Evolutionary conservation across 305 asterid species (phyloP), one percentile per base, ranked within the genome.

Genomic region (Solanum hybrid): DNA sequence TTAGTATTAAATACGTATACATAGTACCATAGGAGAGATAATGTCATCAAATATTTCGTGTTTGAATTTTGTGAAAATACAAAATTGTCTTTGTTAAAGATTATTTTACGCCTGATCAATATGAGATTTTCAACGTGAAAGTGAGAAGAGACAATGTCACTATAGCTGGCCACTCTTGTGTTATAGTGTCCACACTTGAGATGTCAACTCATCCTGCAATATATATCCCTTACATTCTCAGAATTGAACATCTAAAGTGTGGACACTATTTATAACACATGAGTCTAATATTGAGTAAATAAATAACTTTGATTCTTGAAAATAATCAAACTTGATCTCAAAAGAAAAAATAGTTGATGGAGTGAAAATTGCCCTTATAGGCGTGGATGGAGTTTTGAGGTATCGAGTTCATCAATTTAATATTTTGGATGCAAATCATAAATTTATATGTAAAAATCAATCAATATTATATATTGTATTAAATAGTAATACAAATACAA

Each of bases 21-120:
- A 29, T 73, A 29, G 6, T 73, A 29, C 32, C 10, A 38, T n/a
- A 24, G 7, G 22, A 38, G 13, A 80, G 24, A 80, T 7, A 80
- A 80, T 80, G 14, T 14, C 34, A 79, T 32, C 1, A 76, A 0
- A 32, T 9, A 0, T 76, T 10, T 32, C 4, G 1, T 4, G 7
- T 31, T 76, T 0, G 2, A 76, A 8, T 75, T 76, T 4, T 76
- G 2, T 72, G 0, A 3, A 37, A 2, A 31, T 75, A 75, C 1
- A 8, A 31, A 75, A 75, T 75, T 0, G 1, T 26, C 4, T 29
- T 13, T 73, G 0, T 14, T 73, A 29, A 1, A 0, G 2, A 27
- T 0, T 29, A 27, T 27, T 13, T 72, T 72, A 72, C 32, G 2
- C 6, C 26, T 7, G 10, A 6, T 51, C 24, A 56, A 5, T 51